phyloP scores from a whole-genome alignment of 495 filamentous ascomycete species.

The Glonium stellatum region DNA sequence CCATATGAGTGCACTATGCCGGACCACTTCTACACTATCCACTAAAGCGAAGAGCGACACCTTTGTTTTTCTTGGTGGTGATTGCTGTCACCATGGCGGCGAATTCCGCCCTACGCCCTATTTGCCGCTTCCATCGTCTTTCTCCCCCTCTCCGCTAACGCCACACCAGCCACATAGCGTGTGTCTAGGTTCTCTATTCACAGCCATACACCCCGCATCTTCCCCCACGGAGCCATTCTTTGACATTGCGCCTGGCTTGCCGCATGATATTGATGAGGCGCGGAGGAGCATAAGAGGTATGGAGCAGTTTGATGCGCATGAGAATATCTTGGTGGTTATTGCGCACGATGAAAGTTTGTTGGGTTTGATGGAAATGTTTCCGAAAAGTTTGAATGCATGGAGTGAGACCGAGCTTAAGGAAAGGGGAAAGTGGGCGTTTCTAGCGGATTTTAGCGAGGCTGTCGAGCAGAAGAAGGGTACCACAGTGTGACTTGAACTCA shows the following conservation, averaged over 20 bases:
- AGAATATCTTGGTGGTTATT: neutral
- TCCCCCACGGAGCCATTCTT: constrained; percentile 36
- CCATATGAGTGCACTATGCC: constrained; percentile 47
- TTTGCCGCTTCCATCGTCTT: constrained; percentile 40
- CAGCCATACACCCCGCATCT: constrained; percentile 21
- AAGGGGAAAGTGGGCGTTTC: neutral
- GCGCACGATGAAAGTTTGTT: constrained; percentile 2
- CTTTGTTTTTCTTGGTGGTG: constrained; percentile 49
- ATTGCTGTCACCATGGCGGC: constrained; percentile 46
- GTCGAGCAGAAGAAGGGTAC: neutral
- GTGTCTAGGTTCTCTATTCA: constrained; percentile 41
- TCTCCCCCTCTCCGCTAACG: constrained; percentile 38
- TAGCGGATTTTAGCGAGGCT: neutral
- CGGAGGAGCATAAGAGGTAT: neutral
- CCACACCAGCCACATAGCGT: constrained; percentile 6
- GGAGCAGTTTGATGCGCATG: constrained; percentile 3
- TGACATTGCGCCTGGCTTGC: constrained; percentile 14
- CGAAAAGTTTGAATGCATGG: neutral
- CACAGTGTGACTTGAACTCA: neutral
- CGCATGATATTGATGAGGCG: neutral
- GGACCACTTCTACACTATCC: constrained; percentile 34
- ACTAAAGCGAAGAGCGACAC: constrained; percentile 1
- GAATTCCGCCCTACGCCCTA: constrained; percentile 45
- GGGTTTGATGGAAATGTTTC: constrained; percentile 3
- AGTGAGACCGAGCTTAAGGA: neutral